A percentile compares a stretch with the other conserved stretches of the same genome.
These are phyloP conservation scores for Ajuga chamaepitys DNA, from an alignment of 257 asterid species.

Conservation along the genomic window DNA sequence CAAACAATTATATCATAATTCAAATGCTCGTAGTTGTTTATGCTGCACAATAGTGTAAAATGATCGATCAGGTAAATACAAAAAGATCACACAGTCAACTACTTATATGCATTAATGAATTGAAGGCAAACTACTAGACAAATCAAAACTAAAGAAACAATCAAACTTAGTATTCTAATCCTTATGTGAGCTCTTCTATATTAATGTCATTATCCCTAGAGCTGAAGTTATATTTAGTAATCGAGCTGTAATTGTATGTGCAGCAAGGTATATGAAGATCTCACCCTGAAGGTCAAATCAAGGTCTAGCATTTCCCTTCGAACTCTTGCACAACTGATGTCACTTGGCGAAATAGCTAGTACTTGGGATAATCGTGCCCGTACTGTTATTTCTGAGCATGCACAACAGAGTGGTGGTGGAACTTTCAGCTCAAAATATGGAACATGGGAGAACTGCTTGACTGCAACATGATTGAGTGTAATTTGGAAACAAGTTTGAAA, in stretches of 20 bases:
- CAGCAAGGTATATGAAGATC: constrained; percentile 77
- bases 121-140: too few species aligned
- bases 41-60: background rate
- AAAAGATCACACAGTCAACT: background rate
- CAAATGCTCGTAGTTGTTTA: background rate
- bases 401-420: constrained; percentile 78
- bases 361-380: constrained; percentile 83
- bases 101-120: too few species aligned
- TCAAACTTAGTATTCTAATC: too few species aligned
- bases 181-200: too few species aligned
- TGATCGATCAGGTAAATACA: background rate
- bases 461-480: constrained; percentile 32
- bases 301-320: constrained; percentile 69
- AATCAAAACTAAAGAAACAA: too few species aligned
- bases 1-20: too few species aligned
- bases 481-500: too few species aligned
- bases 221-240: too few species aligned
- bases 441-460: constrained; percentile 68
- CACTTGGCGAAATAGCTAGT: constrained; percentile 64
- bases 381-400: constrained; percentile 60
- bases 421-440: constrained; percentile 82
- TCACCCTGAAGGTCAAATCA: constrained; percentile 61
- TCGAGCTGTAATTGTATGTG: constrained; percentile 8
- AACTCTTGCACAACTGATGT: constrained; percentile 65
- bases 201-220: too few species aligned